Base-by-base conservation (phyloP, 306 rosid genomes). In the Herpetospermum pedunculosum region DNA sequence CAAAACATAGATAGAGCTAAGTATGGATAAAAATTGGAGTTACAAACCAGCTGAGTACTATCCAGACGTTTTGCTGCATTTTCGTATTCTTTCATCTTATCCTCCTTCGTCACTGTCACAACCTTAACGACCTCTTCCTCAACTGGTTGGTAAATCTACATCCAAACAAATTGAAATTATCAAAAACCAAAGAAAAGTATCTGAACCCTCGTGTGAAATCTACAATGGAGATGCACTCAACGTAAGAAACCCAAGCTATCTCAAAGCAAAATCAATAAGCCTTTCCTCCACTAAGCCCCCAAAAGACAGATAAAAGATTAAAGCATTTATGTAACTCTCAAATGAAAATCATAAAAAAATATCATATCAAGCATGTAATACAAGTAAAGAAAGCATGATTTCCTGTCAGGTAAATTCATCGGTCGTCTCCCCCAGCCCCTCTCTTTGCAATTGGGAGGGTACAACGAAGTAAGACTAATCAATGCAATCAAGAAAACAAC, bases 1-100 rank as follows among this genome's bases (percentile, higher is more conserved):
- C 14, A 34, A 60, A 30, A 60, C 44, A 60, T 60, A 59, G 2
- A 18, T 60, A 59, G 34, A 16, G 21, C 68, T 25, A 60, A 34
- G 13, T 32, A n/a, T 8, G 47, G 35, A 21, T 11, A 67, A 67
- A 67, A 23, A 12, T 3, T 4, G 12, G 12, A 43, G 73, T 41
- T 40, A 82, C 96, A 57, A 78, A 92, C 98, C 98, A 92, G 88
- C 77, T 81, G 87, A 59, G 92, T 83, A 62, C 84, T 85, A 76
- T 79, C 90, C 63, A 90, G 86, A 28, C 87, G 89, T 15, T 81
- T 67, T 4, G 94, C 96, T 7, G 96, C 94, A 85, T 80, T 87
- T 75, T 87, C 94, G 68, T 83, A 88, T 70, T 87, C 97, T 81
- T 83, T 89, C 80, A 85, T 73, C 84, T 62, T 82, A 80, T 88